phyloP scores from a whole-genome alignment of 495 filamentous ascomycete genomes.

The Lophiotrema nucula region DNA sequence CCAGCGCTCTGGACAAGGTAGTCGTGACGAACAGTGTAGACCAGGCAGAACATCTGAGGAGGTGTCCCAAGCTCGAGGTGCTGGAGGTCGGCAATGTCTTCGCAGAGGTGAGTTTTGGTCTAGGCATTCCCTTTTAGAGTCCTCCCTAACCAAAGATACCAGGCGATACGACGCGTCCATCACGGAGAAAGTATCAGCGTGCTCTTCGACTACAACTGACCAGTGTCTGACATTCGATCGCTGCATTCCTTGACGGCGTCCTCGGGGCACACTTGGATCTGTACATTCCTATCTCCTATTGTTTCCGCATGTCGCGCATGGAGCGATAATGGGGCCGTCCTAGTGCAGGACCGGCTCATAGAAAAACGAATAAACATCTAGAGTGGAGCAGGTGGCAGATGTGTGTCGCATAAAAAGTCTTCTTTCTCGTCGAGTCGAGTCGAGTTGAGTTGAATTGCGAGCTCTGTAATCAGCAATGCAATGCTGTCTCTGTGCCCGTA shows the following conservation, averaged over 20 bases:
- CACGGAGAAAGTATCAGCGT: constrained; percentile 98
- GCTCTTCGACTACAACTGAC: constrained; percentile 83
- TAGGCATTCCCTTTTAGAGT: not conserved
- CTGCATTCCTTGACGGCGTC: not conserved
- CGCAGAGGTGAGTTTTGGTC: constrained; percentile 64
- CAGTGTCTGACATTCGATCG: not conserved
- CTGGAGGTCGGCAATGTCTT: constrained; percentile 90
- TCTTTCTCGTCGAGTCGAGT: too few relatives aligned
- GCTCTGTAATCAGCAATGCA: too few relatives aligned
- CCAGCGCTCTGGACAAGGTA: constrained; percentile 81
- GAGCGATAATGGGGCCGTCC: not conserved
- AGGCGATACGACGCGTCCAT: constrained; percentile 93
- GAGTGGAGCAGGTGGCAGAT: too few relatives aligned
- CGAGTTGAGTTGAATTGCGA: too few relatives aligned
- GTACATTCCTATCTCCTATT: not conserved
- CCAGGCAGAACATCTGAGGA: constrained; percentile 72
- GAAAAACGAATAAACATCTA: too few relatives aligned
- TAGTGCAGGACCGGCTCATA: not conserved
- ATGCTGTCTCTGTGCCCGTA: too few relatives aligned
- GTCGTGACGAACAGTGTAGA: constrained; percentile 93
- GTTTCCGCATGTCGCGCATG: not conserved
- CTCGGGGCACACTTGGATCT: too few relatives aligned
- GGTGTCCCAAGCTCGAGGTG: constrained; percentile 84
- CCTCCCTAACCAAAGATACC: constrained; percentile 13
- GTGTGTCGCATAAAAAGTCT: too few relatives aligned